phyloP scores from a whole-genome alignment of 129 eudicot species.

The Artemisia argyi region DNA sequence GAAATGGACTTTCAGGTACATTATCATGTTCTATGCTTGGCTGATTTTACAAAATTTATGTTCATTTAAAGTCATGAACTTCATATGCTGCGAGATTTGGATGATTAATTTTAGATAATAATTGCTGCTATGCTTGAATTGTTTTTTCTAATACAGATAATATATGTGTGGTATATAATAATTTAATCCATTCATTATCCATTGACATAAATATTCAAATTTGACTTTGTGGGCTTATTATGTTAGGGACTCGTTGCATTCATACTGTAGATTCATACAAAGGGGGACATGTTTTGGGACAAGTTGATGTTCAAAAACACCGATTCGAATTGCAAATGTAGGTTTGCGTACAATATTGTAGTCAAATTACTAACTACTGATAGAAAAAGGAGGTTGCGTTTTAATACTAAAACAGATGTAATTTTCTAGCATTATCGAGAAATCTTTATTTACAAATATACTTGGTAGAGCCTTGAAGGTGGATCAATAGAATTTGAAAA shows the following conservation, averaged over 20 bases:
- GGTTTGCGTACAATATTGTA: too few species aligned
- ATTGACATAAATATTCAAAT: background rate
- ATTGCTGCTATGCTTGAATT: background rate
- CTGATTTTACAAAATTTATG: background rate
- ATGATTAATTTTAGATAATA: background rate
- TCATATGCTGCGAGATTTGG: background rate
- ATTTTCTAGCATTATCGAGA: background rate
- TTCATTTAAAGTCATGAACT: background rate
- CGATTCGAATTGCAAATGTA: too few species aligned
- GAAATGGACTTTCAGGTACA: conserved; percentile 98
- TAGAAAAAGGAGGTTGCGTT: background rate
- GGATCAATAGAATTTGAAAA: background rate
- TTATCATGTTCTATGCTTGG: background rate
- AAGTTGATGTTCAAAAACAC: background rate
- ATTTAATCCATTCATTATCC: background rate
- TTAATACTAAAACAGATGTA: background rate
- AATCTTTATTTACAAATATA: background rate
- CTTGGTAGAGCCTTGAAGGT: background rate
- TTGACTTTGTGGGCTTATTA: conserved; percentile 3
- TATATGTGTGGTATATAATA: background rate
- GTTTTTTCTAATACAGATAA: background rate
- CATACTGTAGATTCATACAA: background rate
- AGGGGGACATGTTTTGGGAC: background rate
- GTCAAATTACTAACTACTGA: background rate
- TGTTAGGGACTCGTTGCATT: background rate